Conservation (phyloP, 768 basidiomycete genomes). For the Tulasnella calospora region DNA sequence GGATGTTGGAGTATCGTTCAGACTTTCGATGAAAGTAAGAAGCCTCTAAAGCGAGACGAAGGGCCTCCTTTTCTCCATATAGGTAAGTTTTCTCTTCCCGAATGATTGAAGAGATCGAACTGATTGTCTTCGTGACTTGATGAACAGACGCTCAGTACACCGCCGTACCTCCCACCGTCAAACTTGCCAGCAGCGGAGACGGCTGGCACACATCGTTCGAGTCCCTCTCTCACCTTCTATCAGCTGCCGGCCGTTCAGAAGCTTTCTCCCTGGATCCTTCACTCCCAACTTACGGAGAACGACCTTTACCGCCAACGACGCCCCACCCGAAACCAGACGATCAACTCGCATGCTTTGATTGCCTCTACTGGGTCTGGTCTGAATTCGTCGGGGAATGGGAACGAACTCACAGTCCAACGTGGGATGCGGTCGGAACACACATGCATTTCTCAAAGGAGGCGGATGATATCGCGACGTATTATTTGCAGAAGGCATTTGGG, state of each 20-base stretch:
- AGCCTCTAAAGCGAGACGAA: neutral
- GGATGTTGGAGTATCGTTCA: conserved; percentile 20
- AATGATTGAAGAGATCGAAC: neutral
- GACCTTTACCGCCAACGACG: neutral
- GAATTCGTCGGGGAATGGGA: conserved; percentile 28
- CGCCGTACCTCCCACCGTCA: neutral
- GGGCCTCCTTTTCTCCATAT: neutral
- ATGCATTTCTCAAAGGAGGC: conserved; percentile 23
- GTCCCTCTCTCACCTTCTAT: conserved; percentile 29
- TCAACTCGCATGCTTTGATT: conserved; percentile 30
- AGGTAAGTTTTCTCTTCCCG: neutral
- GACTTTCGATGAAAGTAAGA: neutral
- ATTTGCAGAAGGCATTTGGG: conserved; percentile 16
- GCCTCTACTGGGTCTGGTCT: conserved; percentile 25
- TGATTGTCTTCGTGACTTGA: no score
- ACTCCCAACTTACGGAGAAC: neutral
- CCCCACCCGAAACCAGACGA: conserved; percentile 28
- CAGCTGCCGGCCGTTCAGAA: conserved; percentile 24
- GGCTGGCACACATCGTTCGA: conserved; percentile 28
- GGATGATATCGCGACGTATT: conserved; percentile 30
- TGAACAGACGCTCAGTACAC: neutral
- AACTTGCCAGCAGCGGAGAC: neutral
- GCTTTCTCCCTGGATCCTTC: neutral
- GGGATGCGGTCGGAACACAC: conserved; percentile 30
- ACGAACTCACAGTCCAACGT: conserved; percentile 27